Conservation (phyloP, 768 basidiomycete species). For the Lepiota brunneoincarnata region DNA sequence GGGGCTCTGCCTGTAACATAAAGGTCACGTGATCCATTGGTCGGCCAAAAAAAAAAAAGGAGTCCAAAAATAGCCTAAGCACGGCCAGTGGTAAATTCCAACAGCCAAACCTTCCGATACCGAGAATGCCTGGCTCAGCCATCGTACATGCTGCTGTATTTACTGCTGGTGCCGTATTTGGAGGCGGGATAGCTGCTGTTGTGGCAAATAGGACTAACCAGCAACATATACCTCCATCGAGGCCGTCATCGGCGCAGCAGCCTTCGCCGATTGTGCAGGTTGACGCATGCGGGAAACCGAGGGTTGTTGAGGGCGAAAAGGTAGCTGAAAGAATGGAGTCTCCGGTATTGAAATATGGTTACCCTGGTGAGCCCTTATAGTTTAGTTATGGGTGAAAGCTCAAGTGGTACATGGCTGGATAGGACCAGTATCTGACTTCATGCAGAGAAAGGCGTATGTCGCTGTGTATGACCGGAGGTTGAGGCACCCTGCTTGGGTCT, state of each 20-base stretch:
- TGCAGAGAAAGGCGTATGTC: slow-evolving; percentile 81
- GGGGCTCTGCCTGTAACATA: too few species aligned
- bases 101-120: too few species aligned
- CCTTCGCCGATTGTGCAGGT: slow-evolving; percentile 43
- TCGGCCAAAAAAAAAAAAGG: slow-evolving; percentile 4
- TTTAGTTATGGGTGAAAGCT: not conserved
- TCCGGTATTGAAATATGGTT: slow-evolving; percentile 68
- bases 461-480: slow-evolving; percentile 89
- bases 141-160: slow-evolving; percentile 71
- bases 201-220: slow-evolving; percentile 32
- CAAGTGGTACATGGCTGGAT: not conserved
- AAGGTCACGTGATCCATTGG: not conserved
- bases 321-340: slow-evolving; percentile 23
- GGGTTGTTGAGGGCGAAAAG: slow-evolving; percentile 33
- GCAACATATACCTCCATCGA: not conserved
- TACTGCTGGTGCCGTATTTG: slow-evolving; percentile 78
- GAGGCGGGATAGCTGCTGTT: slow-evolving; percentile 66
- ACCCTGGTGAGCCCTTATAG: slow-evolving; percentile 58
- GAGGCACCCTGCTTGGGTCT: slow-evolving; percentile 92
- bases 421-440: slow-evolving; percentile 84
- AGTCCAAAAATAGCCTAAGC: not conserved
- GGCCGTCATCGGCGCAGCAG: slow-evolving; percentile 16
- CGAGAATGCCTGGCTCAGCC: slow-evolving; percentile 7
- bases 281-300: slow-evolving; percentile 41
- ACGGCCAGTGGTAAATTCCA: not conserved